Conservation (phyloP, 352 stramenopile species). For the Aphanomyces cochlioides region DNA sequence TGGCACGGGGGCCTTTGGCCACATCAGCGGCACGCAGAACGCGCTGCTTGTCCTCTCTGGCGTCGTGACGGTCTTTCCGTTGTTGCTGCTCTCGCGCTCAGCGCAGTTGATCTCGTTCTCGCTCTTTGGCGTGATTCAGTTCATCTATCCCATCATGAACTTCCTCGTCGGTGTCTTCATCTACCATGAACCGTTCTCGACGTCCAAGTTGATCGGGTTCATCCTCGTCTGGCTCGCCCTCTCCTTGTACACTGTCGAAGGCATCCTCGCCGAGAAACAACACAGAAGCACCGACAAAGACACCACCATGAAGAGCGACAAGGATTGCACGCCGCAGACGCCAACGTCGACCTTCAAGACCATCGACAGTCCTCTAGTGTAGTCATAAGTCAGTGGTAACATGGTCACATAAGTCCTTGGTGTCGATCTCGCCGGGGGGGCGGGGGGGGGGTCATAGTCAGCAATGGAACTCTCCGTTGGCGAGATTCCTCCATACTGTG, state of each 20-base stretch:
- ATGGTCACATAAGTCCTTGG: too few species aligned
- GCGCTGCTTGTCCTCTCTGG: not conserved
- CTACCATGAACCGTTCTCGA: slow-evolving; percentile 18
- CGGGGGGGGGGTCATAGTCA: too few species aligned
- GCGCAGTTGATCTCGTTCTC: slow-evolving; percentile 7
- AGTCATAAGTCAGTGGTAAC: too few species aligned
- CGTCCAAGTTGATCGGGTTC: slow-evolving; percentile 9
- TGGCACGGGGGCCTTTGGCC: not conserved
- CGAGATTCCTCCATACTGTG: too few species aligned
- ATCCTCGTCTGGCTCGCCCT: slow-evolving; percentile 15
- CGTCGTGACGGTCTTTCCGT: not conserved
- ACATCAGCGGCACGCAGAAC: not conserved
- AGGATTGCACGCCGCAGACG: too few species aligned
- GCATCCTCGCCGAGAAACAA: too few species aligned
- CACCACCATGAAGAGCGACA: too few species aligned
- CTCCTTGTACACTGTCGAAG: slow-evolving; percentile 1
- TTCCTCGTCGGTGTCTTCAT: slow-evolving; percentile 19
- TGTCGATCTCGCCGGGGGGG: too few species aligned
- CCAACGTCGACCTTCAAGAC: too few species aligned
- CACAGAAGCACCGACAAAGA: too few species aligned
- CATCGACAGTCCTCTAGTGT: too few species aligned
- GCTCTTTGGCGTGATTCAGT: slow-evolving; percentile 23
- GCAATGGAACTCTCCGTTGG: too few species aligned
- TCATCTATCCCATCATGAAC: slow-evolving; percentile 12
- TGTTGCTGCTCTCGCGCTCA: slow-evolving; percentile 5